These are phyloP conservation scores for Penicillium brevicompactum DNA, from an alignment of 2,329 filamentous ascomycete species.

Conservation along the genomic window DNA sequence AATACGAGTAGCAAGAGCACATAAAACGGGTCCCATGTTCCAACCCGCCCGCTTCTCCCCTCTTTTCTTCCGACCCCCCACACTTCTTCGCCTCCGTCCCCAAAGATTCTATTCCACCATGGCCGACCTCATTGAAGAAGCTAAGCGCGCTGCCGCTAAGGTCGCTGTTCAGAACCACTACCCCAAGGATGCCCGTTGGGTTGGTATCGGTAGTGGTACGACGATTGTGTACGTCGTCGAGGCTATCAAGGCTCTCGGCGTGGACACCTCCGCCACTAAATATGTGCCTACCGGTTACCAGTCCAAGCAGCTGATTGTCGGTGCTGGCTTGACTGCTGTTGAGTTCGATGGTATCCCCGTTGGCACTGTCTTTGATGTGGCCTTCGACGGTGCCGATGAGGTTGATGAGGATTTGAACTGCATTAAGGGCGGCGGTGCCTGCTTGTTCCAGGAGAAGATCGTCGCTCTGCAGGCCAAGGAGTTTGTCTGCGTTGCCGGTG, in stretches of 20 bases:
- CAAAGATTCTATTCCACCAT: constrained; percentile 32
- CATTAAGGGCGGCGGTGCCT: constrained; percentile 98
- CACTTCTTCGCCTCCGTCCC: constrained; percentile 5
- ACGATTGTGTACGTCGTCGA: constrained; percentile 70
- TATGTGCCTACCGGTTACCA: constrained; percentile 94
- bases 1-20: neutral
- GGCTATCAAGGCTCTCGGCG: constrained; percentile 57
- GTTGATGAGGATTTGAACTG: constrained; percentile 93
- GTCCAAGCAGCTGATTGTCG: constrained; percentile 80
- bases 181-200: constrained; percentile 56
- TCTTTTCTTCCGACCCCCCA: constrained; percentile 12
- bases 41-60: constrained; percentile 16
- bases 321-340: constrained; percentile 74
- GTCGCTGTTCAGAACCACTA: constrained; percentile 64
- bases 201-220: constrained; percentile 66
- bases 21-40: constrained; percentile 2
- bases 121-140: constrained; percentile 53
- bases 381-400: constrained; percentile 96
- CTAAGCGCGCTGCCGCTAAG: constrained; percentile 62
- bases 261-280: constrained; percentile 62
- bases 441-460: constrained; percentile 95
- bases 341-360: constrained; percentile 74
- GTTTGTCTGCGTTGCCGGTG: constrained; percentile 84
- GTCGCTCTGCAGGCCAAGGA: constrained; percentile 81
- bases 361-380: constrained; percentile 73